These are phyloP conservation scores for Diaporthe humulicola DNA, from an alignment of 2,329 filamentous ascomycete species.

Conservation along the genomic window DNA sequence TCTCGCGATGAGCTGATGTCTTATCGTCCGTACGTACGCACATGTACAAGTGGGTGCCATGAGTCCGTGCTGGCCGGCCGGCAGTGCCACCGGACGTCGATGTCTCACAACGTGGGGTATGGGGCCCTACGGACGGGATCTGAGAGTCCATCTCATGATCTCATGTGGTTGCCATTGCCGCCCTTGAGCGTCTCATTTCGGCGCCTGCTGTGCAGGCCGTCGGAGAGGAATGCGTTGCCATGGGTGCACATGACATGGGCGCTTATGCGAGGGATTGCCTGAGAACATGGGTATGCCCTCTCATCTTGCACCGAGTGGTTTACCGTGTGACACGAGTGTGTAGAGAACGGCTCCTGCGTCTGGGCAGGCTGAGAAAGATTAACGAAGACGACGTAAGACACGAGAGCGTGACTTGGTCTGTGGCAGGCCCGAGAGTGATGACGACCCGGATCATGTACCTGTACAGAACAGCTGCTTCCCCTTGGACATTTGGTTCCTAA, in stretches of 20 bases:
- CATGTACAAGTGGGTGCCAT: constrained; percentile 20
- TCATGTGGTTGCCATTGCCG: background rate
- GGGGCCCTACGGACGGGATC: constrained; percentile 11
- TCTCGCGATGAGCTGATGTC: constrained; percentile 13
- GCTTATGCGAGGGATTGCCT: constrained; percentile 26
- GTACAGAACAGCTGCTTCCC: background rate
- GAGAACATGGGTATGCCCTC: background rate
- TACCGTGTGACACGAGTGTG: too few relatives aligned
- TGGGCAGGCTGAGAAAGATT: background rate
- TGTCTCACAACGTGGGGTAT: constrained; percentile 28
- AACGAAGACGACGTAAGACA: background rate
- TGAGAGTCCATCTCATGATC: constrained; percentile 19
- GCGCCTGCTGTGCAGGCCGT: background rate
- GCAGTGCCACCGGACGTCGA: constrained; percentile 26
- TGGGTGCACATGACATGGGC: constrained; percentile 28
- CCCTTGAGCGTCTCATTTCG: constrained; percentile 19
- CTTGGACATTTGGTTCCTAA: too few relatives aligned
- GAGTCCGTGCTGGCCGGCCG: constrained; percentile 25
- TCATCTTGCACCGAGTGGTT: too few relatives aligned
- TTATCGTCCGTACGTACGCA: constrained; percentile 1
- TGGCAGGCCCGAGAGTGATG: background rate
- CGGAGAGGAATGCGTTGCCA: constrained; percentile 11
- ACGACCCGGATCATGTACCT: background rate
- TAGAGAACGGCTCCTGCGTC: background rate
- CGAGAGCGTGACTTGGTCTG: background rate